Percentiles rank a stretch among this genome's conserved stretches.
Evolutionary conservation across 768 basidiomycete genomes (phyloP).

Genomic region (Termitomyces sp.): DNA sequence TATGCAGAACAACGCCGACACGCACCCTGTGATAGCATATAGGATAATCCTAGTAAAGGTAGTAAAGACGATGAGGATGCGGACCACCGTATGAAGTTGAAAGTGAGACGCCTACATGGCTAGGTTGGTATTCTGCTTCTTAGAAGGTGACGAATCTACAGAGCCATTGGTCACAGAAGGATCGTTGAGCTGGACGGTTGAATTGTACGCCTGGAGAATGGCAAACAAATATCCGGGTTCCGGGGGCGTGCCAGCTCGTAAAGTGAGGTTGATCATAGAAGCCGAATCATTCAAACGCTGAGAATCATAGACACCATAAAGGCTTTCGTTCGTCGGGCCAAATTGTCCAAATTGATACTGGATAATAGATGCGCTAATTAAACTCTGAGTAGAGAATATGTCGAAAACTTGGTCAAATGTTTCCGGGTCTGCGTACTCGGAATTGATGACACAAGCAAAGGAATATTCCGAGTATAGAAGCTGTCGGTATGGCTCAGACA

Average conservation of each 20-base stretch:
- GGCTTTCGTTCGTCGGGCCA: slow-evolving; percentile 40
- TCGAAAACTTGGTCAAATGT: slow-evolving; percentile 71
- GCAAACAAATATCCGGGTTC: slow-evolving; percentile 65
- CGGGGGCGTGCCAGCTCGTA: slow-evolving; percentile 30
- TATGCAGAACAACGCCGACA: slow-evolving; percentile 76
- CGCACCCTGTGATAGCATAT: slow-evolving; percentile 85
- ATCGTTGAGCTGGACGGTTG: slow-evolving; percentile 32
- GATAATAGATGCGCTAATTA: slow-evolving; percentile 49
- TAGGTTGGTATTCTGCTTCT: slow-evolving; percentile 44
- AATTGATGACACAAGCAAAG: slow-evolving; percentile 68
- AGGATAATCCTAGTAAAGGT: slow-evolving; percentile 62
- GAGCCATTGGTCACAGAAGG: slow-evolving; percentile 19
- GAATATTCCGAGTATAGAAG: slow-evolving; percentile 75
- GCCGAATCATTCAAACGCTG: slow-evolving; percentile 52
- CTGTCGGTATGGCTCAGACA: slow-evolving; percentile 30
- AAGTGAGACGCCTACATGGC: slow-evolving; percentile 59
- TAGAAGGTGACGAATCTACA: slow-evolving; percentile 11
- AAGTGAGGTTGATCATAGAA: slow-evolving; percentile 36
- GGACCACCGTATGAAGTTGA: not conserved
- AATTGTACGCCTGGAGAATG: slow-evolving; percentile 58
- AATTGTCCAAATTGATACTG: slow-evolving; percentile 58
- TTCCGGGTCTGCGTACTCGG: slow-evolving; percentile 56
- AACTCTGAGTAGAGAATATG: slow-evolving; percentile 68
- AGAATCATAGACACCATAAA: slow-evolving; percentile 56
- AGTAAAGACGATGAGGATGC: slow-evolving; percentile 1